Conservation (phyloP, 2,329 filamentous ascomycete species). For the Leptographium wingfieldii region DNA sequence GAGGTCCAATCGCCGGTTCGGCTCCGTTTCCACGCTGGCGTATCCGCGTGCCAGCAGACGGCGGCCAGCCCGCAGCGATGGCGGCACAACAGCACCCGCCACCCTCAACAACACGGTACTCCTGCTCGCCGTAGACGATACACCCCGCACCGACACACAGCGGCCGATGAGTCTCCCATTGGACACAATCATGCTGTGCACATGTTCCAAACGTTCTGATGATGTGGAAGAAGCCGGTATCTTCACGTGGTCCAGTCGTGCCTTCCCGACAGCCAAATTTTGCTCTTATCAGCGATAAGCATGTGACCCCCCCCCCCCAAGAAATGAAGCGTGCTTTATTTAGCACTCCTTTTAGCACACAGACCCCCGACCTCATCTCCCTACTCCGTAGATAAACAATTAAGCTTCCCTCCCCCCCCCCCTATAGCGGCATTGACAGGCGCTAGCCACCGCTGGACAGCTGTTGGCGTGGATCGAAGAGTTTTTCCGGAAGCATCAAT, state of each 20-base stretch:
- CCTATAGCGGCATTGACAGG: not conserved
- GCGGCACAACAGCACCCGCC: not conserved
- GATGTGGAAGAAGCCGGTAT: not conserved
- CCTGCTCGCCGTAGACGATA: not conserved
- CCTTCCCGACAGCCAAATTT: not conserved
- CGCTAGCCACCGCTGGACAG: not conserved
- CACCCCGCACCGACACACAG: slow-evolving; percentile 12
- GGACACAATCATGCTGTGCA: slow-evolving; percentile 8
- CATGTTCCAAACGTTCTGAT: not conserved
- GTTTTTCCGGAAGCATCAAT: not conserved
- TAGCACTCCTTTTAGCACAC: not conserved
- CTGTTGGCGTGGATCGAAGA: not conserved
- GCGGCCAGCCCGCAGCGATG: not conserved
- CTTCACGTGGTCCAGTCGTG: not conserved
- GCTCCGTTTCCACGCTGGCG: slow-evolving; percentile 12
- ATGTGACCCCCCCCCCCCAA: too few species aligned
- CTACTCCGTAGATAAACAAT: not conserved
- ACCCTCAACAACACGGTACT: not conserved
- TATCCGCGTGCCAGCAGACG: slow-evolving; percentile 17
- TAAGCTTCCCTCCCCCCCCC: not conserved
- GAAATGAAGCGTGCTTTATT: not conserved
- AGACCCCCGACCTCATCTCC: not conserved
- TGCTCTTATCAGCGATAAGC: not conserved
- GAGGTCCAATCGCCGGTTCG: slow-evolving; percentile 25
- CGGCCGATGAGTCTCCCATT: slow-evolving; percentile 18